Base-by-base conservation (phyloP, 176 grass and related monocot species). In the Panicum miliaceum region DNA sequence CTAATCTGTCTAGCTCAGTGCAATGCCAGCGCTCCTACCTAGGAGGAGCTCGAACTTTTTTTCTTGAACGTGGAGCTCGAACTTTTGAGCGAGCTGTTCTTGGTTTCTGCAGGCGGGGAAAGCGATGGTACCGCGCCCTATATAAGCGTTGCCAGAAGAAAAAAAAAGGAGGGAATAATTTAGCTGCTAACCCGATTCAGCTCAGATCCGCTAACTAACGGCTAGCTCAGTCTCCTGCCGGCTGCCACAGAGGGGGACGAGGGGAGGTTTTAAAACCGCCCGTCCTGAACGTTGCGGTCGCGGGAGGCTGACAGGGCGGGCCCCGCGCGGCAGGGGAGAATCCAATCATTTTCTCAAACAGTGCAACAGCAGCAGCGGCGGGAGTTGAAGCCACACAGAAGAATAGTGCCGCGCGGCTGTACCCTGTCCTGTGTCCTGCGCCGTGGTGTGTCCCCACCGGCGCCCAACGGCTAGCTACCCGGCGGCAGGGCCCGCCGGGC, bases 141-240 rank as follows among this genome's bases (percentile, higher is more conserved):
- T 91, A 91, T 87, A 91, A 80, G 53, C 80, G 7, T 34, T n/a
- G 50, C 57, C 67, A 68, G 38, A 59, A 34, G 29, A 5, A 11
- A 20, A 45, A 56, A 61, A 81, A 76, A 79, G 80, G 75, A 90
- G 89, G 84, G 89, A 87, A 90, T 87, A 84, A 81, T 84, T 68
- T 69, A 59, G 64, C 25, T 42, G 64, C 25, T 53, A 50, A 60
- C 9, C 11, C 9, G 50, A 87, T 90, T 80, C 68, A 34, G 71
- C 25, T 85, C 79, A 80, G 81, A 87, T 90, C 51, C 75, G 80
- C 41, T 87, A 90, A 87, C 41, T 73, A 90, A 90, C 84, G 84
- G 89, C 84, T 90, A 90, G 26, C 65, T 86, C 69, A 50, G 69
- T 15, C 41, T 47, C 56, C 4, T 4, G 4, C 15, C 4, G 1